Conservation (phyloP, 108 stramenopile species). For the Pinguiococcus pyrenoidosus region DNA sequence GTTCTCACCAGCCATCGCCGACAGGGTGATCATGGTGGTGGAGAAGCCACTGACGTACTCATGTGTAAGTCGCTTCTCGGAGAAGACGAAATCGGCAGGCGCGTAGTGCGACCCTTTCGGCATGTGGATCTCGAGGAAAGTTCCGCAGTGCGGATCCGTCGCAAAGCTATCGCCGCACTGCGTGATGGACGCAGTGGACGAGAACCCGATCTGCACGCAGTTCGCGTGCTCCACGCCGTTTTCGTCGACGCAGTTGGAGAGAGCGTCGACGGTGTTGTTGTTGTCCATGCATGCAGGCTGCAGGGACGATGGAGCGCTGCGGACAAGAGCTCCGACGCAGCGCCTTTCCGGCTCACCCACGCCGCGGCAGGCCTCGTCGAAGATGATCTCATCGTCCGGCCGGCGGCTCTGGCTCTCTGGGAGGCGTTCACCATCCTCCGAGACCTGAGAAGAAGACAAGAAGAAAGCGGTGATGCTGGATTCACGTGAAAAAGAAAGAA, state of each 20-base stretch:
- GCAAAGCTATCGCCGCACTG: constrained; percentile 18
- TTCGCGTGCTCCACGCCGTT: constrained; percentile 6
- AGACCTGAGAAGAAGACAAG: constrained; percentile 2
- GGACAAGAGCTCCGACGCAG: constrained; percentile 24
- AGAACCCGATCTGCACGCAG: constrained; percentile 26
- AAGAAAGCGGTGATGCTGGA: too few relatives aligned
- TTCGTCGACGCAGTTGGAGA: constrained; percentile 1
- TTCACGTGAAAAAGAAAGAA: too few relatives aligned
- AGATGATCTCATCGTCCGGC: constrained; percentile 28
- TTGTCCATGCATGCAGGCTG: constrained; percentile 32
- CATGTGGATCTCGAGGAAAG: constrained; percentile 36
- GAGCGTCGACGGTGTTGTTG: constrained; percentile 21
- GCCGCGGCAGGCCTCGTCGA: constrained; percentile 23
- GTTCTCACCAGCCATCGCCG: too few relatives aligned
- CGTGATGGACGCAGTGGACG: constrained; percentile 28
- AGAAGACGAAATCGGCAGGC: constrained; percentile 13
- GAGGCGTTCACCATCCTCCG: constrained; percentile 14
- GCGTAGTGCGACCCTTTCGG: constrained; percentile 18
- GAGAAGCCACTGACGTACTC: constrained; percentile 30
- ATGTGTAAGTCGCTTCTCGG: constrained; percentile 16
- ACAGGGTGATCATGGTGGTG: constrained; percentile 26
- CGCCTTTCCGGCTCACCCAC: constrained; percentile 12
- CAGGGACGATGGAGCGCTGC: constrained; percentile 1
- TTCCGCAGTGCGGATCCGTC: constrained; percentile 29
- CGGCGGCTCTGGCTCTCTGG: constrained; percentile 8